Evolutionary conservation across 768 basidiomycete species (phyloP).

Genomic region (Brasilioporus rufonigricans): DNA sequence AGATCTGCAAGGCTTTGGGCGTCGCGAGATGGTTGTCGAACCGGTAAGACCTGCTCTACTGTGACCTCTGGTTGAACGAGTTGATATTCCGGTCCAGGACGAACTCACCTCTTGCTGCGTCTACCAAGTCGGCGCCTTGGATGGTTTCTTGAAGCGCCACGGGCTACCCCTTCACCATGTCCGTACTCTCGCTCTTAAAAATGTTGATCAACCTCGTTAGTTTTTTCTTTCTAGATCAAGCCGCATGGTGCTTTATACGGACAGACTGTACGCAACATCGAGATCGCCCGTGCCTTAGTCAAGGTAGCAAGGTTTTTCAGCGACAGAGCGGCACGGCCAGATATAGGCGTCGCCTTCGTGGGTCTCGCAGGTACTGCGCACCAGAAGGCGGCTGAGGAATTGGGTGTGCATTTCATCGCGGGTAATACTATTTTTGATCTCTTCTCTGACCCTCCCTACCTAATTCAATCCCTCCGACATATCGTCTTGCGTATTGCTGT

Average conservation of each 20-base stretch:
- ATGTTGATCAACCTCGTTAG: not conserved
- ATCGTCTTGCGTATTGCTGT: not conserved
- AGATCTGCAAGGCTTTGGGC: conserved; percentile 61
- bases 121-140: conserved; percentile 67
- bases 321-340: conserved; percentile 14
- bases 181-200: conserved; percentile 12
- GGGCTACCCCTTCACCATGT: conserved; percentile 57
- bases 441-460: not conserved
- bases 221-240: conserved; percentile 42
- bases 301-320: conserved; percentile 52
- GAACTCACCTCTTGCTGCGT: conserved; percentile 57
- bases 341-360: conserved; percentile 47
- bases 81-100: conserved; percentile 33
- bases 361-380: conserved; percentile 66
- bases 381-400: conserved; percentile 52
- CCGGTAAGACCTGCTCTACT: conserved; percentile 38
- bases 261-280: conserved; percentile 53
- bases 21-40: conserved; percentile 61
- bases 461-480: not conserved
- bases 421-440: not conserved
- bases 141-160: conserved; percentile 55
- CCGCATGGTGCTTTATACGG: conserved; percentile 64
- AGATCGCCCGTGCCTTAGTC: conserved; percentile 54
- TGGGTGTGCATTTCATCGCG: conserved; percentile 36
- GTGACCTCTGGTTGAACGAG: too few relatives aligned